A percentile compares a stretch with the other conserved stretches of the same genome.
Conservation (phyloP, 805 yeast genomes). For the Yarrowia deformans region DNA sequence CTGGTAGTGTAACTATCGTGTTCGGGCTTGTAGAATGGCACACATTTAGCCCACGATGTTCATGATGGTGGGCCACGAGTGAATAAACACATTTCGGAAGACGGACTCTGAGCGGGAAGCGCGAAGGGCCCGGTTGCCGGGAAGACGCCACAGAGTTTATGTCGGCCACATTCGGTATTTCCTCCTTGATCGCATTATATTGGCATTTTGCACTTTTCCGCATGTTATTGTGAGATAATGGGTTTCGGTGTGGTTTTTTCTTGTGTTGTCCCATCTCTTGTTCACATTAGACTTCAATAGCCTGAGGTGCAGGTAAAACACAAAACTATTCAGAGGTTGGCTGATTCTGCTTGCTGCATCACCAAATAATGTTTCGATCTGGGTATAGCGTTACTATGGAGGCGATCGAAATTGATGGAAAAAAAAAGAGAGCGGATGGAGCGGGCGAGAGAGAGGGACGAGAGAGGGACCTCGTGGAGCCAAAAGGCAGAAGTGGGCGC, state of each 20-base stretch:
- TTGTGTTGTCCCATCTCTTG: not conserved
- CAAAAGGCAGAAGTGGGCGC: not conserved
- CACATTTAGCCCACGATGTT: not conserved
- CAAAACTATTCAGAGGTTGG: not conserved
- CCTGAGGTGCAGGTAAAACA: constrained; percentile 6
- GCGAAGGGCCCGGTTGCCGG: not conserved
- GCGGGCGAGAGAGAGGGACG: not conserved
- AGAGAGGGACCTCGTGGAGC: not conserved
- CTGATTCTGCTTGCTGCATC: constrained; percentile 21
- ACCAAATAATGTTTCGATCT: constrained; percentile 5
- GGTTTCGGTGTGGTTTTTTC: not conserved
- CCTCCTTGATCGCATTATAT: not conserved
- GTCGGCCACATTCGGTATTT: not conserved
- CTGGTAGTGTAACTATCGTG: too few species aligned
- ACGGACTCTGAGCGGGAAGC: not conserved
- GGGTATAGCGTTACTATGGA: not conserved
- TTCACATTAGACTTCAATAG: not conserved
- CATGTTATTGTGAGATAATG: too few species aligned
- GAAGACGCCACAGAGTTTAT: not conserved
- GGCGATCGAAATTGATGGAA: constrained; percentile 8
- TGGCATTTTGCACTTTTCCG: not conserved
- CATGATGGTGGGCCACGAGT: not conserved
- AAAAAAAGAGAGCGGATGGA: not conserved
- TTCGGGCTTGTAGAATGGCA: not conserved
- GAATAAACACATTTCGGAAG: not conserved